phyloP scores from a whole-genome alignment of 495 filamentous ascomycete genomes.

The Evansstolkia leycettana region DNA sequence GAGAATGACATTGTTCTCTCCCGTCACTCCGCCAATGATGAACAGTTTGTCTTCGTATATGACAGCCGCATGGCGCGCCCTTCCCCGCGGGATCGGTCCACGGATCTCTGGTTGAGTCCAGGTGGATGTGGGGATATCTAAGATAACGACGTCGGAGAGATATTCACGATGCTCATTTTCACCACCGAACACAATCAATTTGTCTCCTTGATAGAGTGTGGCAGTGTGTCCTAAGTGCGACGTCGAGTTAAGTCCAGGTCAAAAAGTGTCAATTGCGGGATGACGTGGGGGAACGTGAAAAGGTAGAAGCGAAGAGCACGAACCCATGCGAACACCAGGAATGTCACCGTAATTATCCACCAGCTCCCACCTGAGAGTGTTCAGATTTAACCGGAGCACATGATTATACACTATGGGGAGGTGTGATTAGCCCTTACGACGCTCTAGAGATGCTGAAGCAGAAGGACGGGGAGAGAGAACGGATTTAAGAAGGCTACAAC shows the following conservation, averaged over 20 bases:
- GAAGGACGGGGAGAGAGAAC: background rate
- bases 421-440: background rate
- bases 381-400: constrained; percentile 76
- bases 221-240: constrained; percentile 69
- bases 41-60: constrained; percentile 95
- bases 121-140: constrained; percentile 82
- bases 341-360: constrained; percentile 99
- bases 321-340: constrained; percentile 95
- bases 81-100: constrained; percentile 72
- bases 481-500: too few species aligned
- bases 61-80: constrained; percentile 86
- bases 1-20: constrained; percentile 74
- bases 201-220: constrained; percentile 87
- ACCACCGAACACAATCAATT: constrained; percentile 88
- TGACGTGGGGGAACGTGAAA: background rate
- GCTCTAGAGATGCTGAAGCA: background rate
- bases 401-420: constrained; percentile 76
- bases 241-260: constrained; percentile 1
- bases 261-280: too few species aligned
- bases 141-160: constrained; percentile 89
- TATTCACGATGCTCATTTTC: constrained; percentile 96
- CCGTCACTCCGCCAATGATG: constrained; percentile 81
- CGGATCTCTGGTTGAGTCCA: constrained; percentile 86
- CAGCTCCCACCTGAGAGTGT: constrained; percentile 80
- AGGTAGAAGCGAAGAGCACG: constrained; percentile 4